Conservation (phyloP, 2,329 filamentous ascomycete species). For the Colletotrichum karsti region DNA sequence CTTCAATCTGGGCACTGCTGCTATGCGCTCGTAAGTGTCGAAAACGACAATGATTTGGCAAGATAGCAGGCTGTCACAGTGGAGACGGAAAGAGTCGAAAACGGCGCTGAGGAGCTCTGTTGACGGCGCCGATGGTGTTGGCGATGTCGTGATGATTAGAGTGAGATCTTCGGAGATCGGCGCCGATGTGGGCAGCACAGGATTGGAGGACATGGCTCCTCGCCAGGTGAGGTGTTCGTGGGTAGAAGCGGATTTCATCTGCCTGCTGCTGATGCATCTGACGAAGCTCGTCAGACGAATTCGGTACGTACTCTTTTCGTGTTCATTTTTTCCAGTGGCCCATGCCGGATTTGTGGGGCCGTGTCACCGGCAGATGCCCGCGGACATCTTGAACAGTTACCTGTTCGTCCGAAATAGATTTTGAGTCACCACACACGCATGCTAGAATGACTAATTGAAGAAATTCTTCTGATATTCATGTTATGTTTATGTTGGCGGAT, state of each 20-base stretch:
- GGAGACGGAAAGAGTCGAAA: conserved; percentile 50
- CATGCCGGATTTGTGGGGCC: not conserved
- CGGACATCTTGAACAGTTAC: not conserved
- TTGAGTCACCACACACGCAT: too few relatives aligned
- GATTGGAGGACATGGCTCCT: conserved; percentile 4
- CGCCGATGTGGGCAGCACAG: not conserved
- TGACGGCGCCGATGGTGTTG: conserved; percentile 62
- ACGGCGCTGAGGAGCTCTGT: conserved; percentile 59
- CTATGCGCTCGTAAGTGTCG: conserved; percentile 60
- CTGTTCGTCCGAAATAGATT: too few relatives aligned
- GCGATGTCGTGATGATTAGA: conserved; percentile 62
- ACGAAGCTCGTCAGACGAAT: too few relatives aligned
- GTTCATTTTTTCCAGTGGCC: not conserved
- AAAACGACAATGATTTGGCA: conserved; percentile 61
- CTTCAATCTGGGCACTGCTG: conserved; percentile 54
- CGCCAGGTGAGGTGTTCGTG: not conserved
- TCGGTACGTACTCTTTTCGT: conserved; percentile 9
- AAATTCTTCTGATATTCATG: too few relatives aligned
- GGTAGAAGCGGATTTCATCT: not conserved
- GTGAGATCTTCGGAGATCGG: conserved; percentile 40
- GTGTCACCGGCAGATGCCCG: not conserved
- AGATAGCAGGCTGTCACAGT: conserved; percentile 49
- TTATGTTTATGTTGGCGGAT: too few relatives aligned
- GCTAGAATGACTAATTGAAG: too few relatives aligned
- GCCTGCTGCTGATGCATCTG: not conserved